Evolutionary conservation across 148 eudicot genomes (phyloP).

Genomic region (Talinum fruticosum): DNA sequence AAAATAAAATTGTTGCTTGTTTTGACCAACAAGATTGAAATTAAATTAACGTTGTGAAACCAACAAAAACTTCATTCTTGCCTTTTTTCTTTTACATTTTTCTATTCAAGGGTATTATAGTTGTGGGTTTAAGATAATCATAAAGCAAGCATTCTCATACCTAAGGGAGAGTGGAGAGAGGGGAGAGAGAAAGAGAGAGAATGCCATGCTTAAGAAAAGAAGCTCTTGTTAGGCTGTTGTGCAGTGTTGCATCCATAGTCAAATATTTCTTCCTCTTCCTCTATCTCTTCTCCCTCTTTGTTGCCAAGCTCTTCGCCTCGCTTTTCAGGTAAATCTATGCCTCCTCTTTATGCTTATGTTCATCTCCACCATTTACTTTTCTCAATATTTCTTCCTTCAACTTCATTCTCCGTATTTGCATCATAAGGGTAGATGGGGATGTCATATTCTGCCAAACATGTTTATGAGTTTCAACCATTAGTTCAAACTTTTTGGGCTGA

Average conservation of each 20-base stretch:
- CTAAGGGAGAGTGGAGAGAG: not conserved
- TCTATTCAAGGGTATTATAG: not conserved
- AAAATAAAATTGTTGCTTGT: not conserved
- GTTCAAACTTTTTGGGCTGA: not conserved
- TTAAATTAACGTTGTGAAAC: not conserved
- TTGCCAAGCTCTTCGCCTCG: constrained; percentile 53
- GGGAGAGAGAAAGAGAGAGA: constrained; percentile 24
- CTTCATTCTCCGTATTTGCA: too few relatives aligned
- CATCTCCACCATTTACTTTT: not conserved
- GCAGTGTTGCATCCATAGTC: constrained; percentile 45
- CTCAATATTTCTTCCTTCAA: not conserved
- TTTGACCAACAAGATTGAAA: not conserved
- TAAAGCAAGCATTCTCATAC: not conserved
- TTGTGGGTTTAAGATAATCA: not conserved
- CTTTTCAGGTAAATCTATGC: constrained; percentile 29
- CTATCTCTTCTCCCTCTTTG: constrained; percentile 52
- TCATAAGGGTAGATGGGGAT: too few relatives aligned
- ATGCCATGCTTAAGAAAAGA: constrained; percentile 77
- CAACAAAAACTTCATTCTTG: not conserved
- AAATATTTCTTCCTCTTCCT: constrained; percentile 72
- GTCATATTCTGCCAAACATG: too few relatives aligned
- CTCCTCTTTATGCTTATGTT: not conserved
- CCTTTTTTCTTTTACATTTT: not conserved
- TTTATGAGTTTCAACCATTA: not conserved
- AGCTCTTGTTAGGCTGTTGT: constrained; percentile 56